phyloP scores from a whole-genome alignment of 495 filamentous ascomycete species.

The Penicillium cosmopolitanum region DNA sequence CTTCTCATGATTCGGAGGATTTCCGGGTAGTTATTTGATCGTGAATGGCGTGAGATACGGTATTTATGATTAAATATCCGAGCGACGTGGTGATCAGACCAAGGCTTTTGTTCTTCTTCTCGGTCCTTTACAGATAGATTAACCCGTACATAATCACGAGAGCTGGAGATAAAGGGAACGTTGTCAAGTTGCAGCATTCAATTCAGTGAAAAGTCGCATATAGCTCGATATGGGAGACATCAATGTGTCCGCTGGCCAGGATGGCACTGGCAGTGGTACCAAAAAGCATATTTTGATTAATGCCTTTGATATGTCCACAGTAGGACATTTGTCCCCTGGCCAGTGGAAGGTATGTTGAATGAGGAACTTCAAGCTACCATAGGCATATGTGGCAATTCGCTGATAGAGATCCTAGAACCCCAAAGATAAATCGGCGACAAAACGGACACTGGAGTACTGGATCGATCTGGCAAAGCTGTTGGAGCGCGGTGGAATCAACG shows the following conservation, averaged over 20 bases:
- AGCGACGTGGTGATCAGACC: neutral
- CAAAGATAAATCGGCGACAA: slow-evolving; percentile 57
- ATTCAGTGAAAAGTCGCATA: neutral
- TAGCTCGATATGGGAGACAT: slow-evolving; percentile 23
- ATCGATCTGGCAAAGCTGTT: slow-evolving; percentile 62
- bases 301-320: slow-evolving; percentile 65
- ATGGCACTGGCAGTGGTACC: slow-evolving; percentile 12
- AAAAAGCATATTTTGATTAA: slow-evolving; percentile 68
- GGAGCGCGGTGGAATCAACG: slow-evolving; percentile 61
- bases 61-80: slow-evolving; percentile 14
- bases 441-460: slow-evolving; percentile 61
- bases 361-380: neutral
- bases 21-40: slow-evolving; percentile 4
- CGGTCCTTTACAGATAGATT: neutral
- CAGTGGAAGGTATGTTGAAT: slow-evolving; percentile 57
- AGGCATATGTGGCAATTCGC: neutral
- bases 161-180: neutral
- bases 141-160: neutral
- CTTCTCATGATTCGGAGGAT: slow-evolving; percentile 7
- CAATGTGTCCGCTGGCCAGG: slow-evolving; percentile 3
- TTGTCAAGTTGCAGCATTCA: neutral
- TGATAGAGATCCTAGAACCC: slow-evolving; percentile 47
- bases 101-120: neutral
- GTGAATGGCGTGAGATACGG: slow-evolving; percentile 23
- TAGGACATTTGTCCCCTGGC: slow-evolving; percentile 66